phyloP scores from a whole-genome alignment of 257 asterid species.

The Scutellaria galericulata region DNA sequence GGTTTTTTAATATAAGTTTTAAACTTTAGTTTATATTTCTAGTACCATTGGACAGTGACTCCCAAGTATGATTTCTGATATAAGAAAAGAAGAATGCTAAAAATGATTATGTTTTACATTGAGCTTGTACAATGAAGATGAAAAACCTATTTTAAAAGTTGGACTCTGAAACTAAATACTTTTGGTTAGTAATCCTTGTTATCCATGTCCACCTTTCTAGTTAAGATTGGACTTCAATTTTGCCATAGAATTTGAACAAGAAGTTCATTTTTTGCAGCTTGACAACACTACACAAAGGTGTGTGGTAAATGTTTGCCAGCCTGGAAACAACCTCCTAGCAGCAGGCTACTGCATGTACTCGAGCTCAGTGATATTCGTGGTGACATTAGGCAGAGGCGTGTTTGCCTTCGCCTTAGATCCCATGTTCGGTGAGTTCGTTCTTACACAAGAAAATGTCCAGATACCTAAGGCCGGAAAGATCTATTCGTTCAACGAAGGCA shows the following conservation, averaged over 20 bases:
- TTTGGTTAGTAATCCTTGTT: too few relatives aligned
- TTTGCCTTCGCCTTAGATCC: conserved; percentile 86
- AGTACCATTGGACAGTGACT: too few relatives aligned
- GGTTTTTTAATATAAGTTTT: too few relatives aligned
- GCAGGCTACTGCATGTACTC: conserved; percentile 99
- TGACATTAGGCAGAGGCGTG: conserved; percentile 83
- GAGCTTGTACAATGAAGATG: too few relatives aligned
- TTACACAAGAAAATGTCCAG: conserved; percentile 71
- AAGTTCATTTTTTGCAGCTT: conserved; percentile 51
- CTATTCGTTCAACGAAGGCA: conserved; percentile 88
- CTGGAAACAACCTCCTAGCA: conserved; percentile 82
- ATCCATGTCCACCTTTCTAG: background rate
- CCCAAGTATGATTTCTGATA: too few relatives aligned
- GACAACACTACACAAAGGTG: conserved; percentile 60
- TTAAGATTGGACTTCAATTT: background rate
- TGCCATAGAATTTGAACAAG: background rate
- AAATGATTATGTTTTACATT: too few relatives aligned
- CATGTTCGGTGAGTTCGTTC: conserved; percentile 89
- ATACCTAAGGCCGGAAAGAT: conserved; percentile 87
- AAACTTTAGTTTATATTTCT: too few relatives aligned
- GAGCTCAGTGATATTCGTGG: conserved; percentile 77
- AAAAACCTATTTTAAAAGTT: too few relatives aligned
- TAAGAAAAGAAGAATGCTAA: too few relatives aligned
- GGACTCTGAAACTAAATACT: too few relatives aligned
- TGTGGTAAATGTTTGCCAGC: conserved; percentile 88